Percentiles rank a stretch among this genome's conserved stretches.
phyloP scores from a whole-genome alignment of 202 grass and related monocot species.

The Carex sylvatica region DNA sequence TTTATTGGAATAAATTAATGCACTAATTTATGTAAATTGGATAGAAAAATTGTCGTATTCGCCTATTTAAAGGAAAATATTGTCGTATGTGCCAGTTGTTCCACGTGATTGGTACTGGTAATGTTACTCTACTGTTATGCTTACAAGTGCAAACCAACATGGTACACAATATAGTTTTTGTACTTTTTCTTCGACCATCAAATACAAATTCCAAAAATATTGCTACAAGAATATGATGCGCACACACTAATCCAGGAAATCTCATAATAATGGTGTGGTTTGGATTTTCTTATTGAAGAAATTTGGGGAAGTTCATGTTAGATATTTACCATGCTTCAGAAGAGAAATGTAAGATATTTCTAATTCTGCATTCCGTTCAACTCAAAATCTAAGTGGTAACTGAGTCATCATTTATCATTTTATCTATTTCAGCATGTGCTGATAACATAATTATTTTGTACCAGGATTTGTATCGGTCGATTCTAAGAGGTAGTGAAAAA shows the following conservation, averaged over 20 bases:
- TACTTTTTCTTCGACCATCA: neutral
- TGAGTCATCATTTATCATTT: neutral
- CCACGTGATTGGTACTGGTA: neutral
- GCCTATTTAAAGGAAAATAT: slow-evolving; percentile 10
- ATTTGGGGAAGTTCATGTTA: neutral
- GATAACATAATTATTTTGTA: slow-evolving; percentile 22
- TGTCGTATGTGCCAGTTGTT: neutral
- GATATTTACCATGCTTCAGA: neutral
- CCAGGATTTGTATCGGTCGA: slow-evolving; percentile 77
- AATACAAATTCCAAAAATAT: neutral
- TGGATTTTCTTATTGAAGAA: neutral
- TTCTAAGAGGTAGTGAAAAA: slow-evolving; percentile 51
- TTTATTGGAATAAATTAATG: neutral
- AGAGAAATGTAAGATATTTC: neutral
- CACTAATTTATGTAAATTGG: neutral
- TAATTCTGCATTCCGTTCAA: neutral
- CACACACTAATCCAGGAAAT: neutral
- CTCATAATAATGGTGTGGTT: neutral
- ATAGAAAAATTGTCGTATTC: neutral
- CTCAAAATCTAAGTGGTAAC: neutral
- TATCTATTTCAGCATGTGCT: neutral
- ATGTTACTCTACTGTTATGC: neutral
- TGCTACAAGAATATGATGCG: neutral
- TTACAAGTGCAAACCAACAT: neutral
- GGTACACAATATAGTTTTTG: neutral